Evolutionary conservation across 768 basidiomycete species (phyloP), one percentile per base, ranked within the genome.

Genomic region (Phaffia tasmanica): DNA sequence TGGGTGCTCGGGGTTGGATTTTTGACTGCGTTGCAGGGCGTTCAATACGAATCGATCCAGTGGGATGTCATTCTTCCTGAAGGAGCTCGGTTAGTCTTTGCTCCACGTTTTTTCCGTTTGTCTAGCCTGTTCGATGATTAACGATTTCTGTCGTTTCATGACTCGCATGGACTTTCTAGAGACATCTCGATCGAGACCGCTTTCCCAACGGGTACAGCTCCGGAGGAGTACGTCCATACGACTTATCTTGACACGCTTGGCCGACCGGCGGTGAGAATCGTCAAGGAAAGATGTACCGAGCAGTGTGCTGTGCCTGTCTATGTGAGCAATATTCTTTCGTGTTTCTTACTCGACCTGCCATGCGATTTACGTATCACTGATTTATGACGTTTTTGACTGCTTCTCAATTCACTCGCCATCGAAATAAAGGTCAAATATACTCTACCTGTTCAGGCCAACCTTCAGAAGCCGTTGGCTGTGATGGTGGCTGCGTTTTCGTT

Each of bases 221-320:
- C 82, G 73, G 76, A 74, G 61, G 76, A 83, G 60, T 83, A 82
- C n/a, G 87, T 80, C 21, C 87, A 90, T 71, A 82, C 81, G 69
- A 89, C 89, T 5, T 98, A 94, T 78, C 84, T 99, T 32, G 95
- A 99, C 76, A 89, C 92, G 48, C 81, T 80, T 51, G 95, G 95
- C 35, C 85, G 93, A 30, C 92, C 92, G 11, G 81, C 81, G 7
- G 77, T 97, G 66, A 83, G 82, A 6, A 80, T 98, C 71, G 76
- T 79, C 63, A 94, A 91, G 78, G 78, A 82, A 62, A 77, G 86
- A 65, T 79, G 90, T 68, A 91, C 89, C 0, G 83, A 87, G 73
- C 85, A 81, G 70, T 93, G 98, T 74, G 81, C 59, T 18, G 84
- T 84, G 66, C 79, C 81, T 69, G 86, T 99, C 72, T 88, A 88